Base-by-base conservation (phyloP, 2,329 filamentous ascomycete species). In the Blastomyces emzantsi region DNA sequence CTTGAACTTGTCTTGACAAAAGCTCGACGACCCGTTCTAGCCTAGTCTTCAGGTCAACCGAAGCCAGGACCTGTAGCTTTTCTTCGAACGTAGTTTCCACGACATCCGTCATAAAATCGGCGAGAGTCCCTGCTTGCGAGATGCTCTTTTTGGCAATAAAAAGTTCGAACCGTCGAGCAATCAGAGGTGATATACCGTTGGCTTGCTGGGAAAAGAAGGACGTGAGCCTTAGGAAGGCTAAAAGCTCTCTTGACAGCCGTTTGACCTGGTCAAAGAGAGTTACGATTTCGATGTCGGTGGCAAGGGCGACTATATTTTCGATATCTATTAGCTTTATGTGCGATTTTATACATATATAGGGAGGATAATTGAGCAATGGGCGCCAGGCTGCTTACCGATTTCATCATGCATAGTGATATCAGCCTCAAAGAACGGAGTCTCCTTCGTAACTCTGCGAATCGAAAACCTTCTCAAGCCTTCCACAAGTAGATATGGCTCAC, bases 21-120 rank as follows among this genome's bases (percentile, higher is more conserved):
- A 97, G 82, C 71, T 92, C 90, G 63, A 95, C 88, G 19, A 96
- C 91, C 69, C 87, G 88, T 66, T 89, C 85, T 62, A 97, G 82
- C 47, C 94, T 84, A 57, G 89, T 85, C 69, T 90, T 89, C 57
- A 94, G 81, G 70, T 92, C 87, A 5, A 95, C 77, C 0, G 92
- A 87, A n/a, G 90, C 85, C 45, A 99, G 80, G 19, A 99, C 85
- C 63, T 90, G 86, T 62, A 99, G 82, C 75, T 96, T 97, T 73
- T 99, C 94, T 74, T 96, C 91, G 67, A 95, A 89, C 11, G 86
- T 89, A 60, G 89, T 87, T 67, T 96, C 91, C 2, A 96, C 85
- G 30, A 97, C 84, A 73, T 96, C 96, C 49, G 91, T 88, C 91
- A 99, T 97, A 74, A 97, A 97, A 74, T 99, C 94, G 7, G 94